Evolutionary conservation across 1,284 basidiomycete genomes (phyloP).

Genomic region (Malassezia restricta): DNA sequence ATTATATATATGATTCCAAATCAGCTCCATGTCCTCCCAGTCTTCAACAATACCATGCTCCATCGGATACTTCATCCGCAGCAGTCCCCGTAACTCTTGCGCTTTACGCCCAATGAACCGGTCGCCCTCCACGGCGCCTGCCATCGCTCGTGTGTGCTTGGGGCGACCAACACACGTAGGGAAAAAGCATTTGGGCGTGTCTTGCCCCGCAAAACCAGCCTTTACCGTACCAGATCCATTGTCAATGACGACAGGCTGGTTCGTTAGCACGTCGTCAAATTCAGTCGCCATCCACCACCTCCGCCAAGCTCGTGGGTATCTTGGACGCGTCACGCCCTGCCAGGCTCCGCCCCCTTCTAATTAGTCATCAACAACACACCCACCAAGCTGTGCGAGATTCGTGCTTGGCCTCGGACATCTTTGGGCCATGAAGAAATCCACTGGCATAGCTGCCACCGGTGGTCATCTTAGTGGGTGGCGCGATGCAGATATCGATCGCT

Average conservation of each 20-base stretch:
- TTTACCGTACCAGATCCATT: constrained; percentile 46
- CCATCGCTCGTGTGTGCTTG: constrained; percentile 44
- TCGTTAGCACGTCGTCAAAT: constrained; percentile 45
- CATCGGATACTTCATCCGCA: constrained; percentile 44
- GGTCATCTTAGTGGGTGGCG: no score
- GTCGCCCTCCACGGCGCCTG: constrained; percentile 45
- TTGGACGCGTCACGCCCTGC: no score
- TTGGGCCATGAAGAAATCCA: no score
- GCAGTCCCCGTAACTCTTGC: constrained; percentile 40
- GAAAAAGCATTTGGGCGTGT: constrained; percentile 44
- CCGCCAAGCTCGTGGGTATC: no score
- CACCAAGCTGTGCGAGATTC: no score
- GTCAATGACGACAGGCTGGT: constrained; percentile 46
- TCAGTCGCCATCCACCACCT: constrained; percentile 21
- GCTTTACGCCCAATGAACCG: constrained; percentile 42
- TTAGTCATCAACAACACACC: no score
- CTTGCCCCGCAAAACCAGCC: constrained; percentile 44
- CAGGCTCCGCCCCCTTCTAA: no score
- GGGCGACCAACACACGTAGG: constrained; percentile 39
- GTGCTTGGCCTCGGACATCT: no score
- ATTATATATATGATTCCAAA: constrained; percentile 42
- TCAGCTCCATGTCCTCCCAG: constrained; percentile 46
- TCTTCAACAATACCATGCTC: constrained; percentile 45
- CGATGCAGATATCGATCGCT: constrained; percentile 4
- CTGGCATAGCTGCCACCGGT: no score